Conservation (phyloP, 1,284 basidiomycete genomes). For the Leucoagaricus sp. region DNA sequence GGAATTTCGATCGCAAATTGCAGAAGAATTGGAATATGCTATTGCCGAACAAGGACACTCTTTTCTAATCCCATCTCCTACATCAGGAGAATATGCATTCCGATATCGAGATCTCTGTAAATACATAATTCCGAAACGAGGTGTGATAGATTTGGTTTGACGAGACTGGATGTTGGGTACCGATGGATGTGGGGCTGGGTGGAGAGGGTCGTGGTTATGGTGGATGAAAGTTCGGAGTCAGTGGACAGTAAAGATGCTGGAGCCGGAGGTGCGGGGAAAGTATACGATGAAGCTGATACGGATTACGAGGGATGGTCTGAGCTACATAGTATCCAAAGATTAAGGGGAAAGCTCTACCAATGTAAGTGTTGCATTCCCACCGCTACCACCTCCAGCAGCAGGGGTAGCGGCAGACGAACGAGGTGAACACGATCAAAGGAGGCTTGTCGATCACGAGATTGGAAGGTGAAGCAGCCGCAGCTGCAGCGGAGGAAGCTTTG, state of each 20-base stretch:
- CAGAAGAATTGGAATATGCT: no score
- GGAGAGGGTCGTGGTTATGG: background rate
- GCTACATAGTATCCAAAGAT: background rate
- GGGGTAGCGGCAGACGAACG: background rate
- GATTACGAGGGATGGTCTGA: background rate
- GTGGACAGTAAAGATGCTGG: background rate
- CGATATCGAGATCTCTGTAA: conserved; percentile 85
- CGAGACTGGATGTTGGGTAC: conserved; percentile 70
- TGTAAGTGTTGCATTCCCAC: no score
- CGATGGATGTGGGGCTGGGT: background rate
- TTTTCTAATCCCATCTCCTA: conserved; percentile 54
- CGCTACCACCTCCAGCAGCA: no score
- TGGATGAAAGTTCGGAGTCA: background rate
- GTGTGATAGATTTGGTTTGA: conserved; percentile 84
- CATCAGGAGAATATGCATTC: background rate
- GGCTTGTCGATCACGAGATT: no score
- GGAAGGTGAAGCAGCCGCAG: background rate
- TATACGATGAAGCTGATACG: no score
- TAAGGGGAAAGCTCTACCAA: background rate
- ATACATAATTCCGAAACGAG: conserved; percentile 84
- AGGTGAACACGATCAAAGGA: no score
- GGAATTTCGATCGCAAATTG: no score
- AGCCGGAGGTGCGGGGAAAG: background rate
- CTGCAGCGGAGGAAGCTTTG: no score
- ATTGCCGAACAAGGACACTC: conserved; percentile 89